Base-by-base conservation (phyloP, 176 grass and related monocot genomes). In the Carex kokanica region DNA sequence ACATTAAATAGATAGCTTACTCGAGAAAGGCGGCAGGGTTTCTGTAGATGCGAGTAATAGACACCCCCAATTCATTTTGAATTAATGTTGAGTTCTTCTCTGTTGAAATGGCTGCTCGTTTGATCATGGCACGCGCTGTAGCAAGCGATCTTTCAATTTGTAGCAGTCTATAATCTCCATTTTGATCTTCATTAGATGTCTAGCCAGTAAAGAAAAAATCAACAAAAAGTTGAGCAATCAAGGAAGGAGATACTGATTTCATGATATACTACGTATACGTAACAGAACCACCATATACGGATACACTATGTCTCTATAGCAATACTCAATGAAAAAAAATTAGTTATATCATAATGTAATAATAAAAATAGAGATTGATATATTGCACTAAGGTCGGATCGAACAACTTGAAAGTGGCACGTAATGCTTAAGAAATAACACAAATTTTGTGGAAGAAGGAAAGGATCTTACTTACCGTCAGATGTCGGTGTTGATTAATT, bases 31-130 rank as follows among this genome's bases (percentile, higher is more conserved):
- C 45, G 8, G 20, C 21, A 16, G 72, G 20, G 47, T 75, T 75
- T 75, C 72, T 75, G 72, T 75, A 75, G 47, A 75, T 53, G 49
- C 47, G 72, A 75, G 13, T 54, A 29, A 24, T 75, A 27, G 72
- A 54, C 47, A 75, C 43, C 47, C 47, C 72, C 23, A 75, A 51
- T 75, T 75, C 72, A 53, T 75, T 53, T 15, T 29, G 47, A 75
- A 54, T 75, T 53, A 84, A 27, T 20, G 49, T 38, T 60, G 36
- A 9, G 32, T 71, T 68, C 17, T 70, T 36, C 1, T 38, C 41
- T 75, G 10, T 15, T 1, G 23, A 75, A 23, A 29, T 75, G 12
- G 72, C 12, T 53, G 72, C 72, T 75, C 23, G 45, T 75, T 75
- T 75, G 3, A 75, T 75, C 72, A 29, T 29, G 43, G 11, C 5